Conservation (phyloP, 345 rosid genomes). For the Camelina hispida region DNA sequence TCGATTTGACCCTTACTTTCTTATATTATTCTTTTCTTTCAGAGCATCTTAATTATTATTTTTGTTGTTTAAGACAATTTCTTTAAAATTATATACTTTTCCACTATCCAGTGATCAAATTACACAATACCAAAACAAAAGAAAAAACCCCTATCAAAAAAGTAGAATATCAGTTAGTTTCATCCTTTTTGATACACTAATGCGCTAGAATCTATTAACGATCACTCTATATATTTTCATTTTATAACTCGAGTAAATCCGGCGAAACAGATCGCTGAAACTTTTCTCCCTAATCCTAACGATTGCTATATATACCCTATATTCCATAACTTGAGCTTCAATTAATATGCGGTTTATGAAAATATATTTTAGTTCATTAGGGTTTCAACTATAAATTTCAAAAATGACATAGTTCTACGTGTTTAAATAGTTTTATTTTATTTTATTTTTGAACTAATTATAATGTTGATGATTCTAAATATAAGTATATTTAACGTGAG, state of each 20-base stretch:
- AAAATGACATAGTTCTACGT: not conserved
- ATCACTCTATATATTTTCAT: not conserved
- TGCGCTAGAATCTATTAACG: not conserved
- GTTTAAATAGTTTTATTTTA: not conserved
- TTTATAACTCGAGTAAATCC: too few species aligned
- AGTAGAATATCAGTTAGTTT: not conserved
- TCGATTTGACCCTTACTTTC: slow-evolving; percentile 43
- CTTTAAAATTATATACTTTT: not conserved
- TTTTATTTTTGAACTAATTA: not conserved
- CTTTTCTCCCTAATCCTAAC: too few species aligned
- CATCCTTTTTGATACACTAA: slow-evolving; percentile 7
- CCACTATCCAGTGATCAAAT: not conserved
- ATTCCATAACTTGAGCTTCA: not conserved
- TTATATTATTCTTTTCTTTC: not conserved
- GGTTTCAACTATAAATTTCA: not conserved
- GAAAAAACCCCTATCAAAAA: not conserved
- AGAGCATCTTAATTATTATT: not conserved
- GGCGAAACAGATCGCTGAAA: too few species aligned
- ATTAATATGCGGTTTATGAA: not conserved
- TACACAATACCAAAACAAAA: not conserved
- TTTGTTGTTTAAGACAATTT: not conserved
- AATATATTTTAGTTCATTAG: not conserved
- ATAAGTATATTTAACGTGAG: not conserved
- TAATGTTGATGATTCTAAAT: not conserved
- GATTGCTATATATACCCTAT: not conserved